Conservation (phyloP, 2,329 filamentous ascomycete species). For the Byssochlamys sp. region DNA sequence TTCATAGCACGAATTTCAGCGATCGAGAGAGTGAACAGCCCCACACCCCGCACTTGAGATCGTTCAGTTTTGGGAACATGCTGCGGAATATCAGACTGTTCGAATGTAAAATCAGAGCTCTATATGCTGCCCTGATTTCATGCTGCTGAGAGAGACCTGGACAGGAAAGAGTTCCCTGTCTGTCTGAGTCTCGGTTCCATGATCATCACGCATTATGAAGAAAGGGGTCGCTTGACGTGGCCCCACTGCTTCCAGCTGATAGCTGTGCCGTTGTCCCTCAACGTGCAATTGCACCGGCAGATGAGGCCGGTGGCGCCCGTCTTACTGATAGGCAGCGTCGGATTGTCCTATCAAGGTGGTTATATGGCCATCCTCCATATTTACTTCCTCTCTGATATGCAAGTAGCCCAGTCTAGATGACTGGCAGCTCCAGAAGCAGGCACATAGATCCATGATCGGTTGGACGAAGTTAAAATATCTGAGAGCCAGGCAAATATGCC, state of each 20-base stretch:
- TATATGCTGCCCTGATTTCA: background rate
- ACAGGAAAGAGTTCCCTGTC: background rate
- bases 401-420: background rate
- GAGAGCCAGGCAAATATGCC: background rate
- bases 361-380: background rate
- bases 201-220: background rate
- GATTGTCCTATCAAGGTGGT: background rate
- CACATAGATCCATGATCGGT: background rate
- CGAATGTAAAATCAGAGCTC: background rate
- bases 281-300: background rate
- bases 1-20: background rate
- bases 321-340: background rate
- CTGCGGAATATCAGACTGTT: background rate
- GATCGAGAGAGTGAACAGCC: background rate
- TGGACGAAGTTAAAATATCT: background rate
- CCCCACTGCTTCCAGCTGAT: background rate
- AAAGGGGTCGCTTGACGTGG: background rate
- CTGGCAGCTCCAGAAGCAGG: background rate
- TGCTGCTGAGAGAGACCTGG: background rate
- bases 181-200: background rate
- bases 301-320: background rate
- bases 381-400: background rate
- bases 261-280: background rate
- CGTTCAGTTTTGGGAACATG: background rate
- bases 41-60: conserved; percentile 4